Evolutionary conservation across 2,329 filamentous ascomycete genomes (phyloP), one percentile per base, ranked within the genome.

Genomic region (Neocucurbitaria cava): DNA sequence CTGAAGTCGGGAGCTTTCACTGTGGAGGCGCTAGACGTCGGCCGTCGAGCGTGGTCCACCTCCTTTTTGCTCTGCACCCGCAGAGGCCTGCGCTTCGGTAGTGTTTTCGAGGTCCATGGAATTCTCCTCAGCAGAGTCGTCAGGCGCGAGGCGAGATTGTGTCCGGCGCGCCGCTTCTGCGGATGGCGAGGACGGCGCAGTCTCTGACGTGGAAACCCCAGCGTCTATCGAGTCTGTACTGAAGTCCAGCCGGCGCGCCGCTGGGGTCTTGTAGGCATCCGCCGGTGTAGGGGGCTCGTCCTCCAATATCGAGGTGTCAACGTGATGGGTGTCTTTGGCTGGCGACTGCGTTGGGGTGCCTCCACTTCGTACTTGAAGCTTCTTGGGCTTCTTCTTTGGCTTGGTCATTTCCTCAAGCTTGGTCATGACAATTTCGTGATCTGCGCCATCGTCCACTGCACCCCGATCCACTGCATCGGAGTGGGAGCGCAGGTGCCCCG

Each of bases 181-280:
- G 3, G 77, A 72, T 20, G 78, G 78, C 20, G 78, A 80, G 6
- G 78, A 80, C n/a, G 77, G 73, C 23, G 69, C 58, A 21, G 64
- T 62, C 23, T 75, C 74, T 9, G 69, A 72, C 6, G 66, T 67
- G 3, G 72, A 72, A 20, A 59, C 61, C 10, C 50, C 62, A 17
- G 64, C 59, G 36, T 71, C 68, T 33, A 67, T 48, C 10, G 69
- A 72, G 10, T 71, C 65, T 5, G 54, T 44, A 10, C 58, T 61
- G 4, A 63, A 51, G 35, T 73, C 63, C n/a, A 64, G 47, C 4
- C 63, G 68, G 24, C 62, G 67, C 7, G 68, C 64, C 26, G 70
- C 75, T 9, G 76, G 74, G 15, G 76, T 78, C 56, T 79, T 77
- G 65, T 78, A 79, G 11, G 75, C 76, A 52, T 69, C 76, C 10